Conservation (phyloP, 2,329 filamentous ascomycete species). For the Daldinia eschscholtzii region DNA sequence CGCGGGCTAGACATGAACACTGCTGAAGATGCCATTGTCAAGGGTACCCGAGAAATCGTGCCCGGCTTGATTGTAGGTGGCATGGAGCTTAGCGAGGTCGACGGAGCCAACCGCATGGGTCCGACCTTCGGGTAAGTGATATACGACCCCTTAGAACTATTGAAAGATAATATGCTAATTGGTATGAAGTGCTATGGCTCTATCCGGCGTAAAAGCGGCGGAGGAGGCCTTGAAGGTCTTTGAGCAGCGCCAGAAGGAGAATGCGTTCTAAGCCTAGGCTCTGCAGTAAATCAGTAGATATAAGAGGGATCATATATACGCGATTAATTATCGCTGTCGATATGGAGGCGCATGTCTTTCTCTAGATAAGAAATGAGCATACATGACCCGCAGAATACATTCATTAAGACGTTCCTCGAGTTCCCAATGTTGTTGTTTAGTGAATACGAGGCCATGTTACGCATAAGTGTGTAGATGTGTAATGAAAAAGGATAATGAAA, state of each 20-base stretch:
- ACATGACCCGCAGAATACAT: conserved; percentile 5
- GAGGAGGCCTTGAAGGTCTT: conserved; percentile 86
- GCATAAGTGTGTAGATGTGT: not conserved
- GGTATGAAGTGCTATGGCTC: conserved; percentile 79
- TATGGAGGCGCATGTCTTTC: conserved; percentile 14
- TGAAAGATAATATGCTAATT: conserved; percentile 29
- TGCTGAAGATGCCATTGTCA: conserved; percentile 94
- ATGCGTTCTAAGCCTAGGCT: conserved; percentile 64
- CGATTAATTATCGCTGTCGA: conserved; percentile 1
- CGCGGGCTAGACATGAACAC: conserved; percentile 91
- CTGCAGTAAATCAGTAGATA: not conserved
- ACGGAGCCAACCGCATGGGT: conserved; percentile 93
- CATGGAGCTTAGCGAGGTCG: conserved; percentile 92
- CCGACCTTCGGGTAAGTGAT: conserved; percentile 51
- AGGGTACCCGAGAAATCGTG: conserved; percentile 87
- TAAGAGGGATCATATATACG: not conserved
- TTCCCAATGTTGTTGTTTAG: too few species aligned
- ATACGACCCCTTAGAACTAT: not conserved
- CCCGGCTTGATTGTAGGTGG: conserved; percentile 92
- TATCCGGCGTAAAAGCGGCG: conserved; percentile 89
- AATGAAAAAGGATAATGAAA: not conserved
- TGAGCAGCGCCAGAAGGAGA: conserved; percentile 82
- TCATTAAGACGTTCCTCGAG: conserved; percentile 6
- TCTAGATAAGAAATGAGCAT: conserved; percentile 14
- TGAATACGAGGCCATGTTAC: too few species aligned